Evolutionary conservation across 1,139 yeast genomes (phyloP), one percentile per base, ranked within the genome.

Genomic region (Meyerozyma carpophila): DNA sequence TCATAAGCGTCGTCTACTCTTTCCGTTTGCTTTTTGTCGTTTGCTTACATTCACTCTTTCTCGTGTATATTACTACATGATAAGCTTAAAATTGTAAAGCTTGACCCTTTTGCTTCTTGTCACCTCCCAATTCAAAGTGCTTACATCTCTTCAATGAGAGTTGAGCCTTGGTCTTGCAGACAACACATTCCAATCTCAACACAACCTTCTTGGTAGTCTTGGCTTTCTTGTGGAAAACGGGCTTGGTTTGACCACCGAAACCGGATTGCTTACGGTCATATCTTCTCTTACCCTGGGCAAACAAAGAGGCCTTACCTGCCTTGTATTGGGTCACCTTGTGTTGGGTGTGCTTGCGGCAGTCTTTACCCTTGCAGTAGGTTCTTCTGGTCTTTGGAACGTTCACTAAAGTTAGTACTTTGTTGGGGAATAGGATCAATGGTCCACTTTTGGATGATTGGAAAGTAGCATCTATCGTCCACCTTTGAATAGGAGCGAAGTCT

Each of bases 211-310:
- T 93, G 84, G 99, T 93, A 64, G 98, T 93, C 91, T 93, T 93
- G 66, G 99, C 99, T 79, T 93, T 94, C 87, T 93, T 93, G 89
- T 90, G 98, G 97, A 93, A 93, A 79, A 94, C 88, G 73, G 87
- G 98, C 84, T 90, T 93, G 80, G 98, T 93, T 82, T 93, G 99
- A 88, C 99, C 99, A 88, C 99, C 99, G 80, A 83, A 93, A 89
- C 99, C 99, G 70, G 88, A 75, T 82, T 93, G 98, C 81, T 93
- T 93, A 79, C 99, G 95, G 94, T 94, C 98, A 82, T 93, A 93
- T 83, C 99, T 91, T 84, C 99, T 89, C 91, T 94, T 94, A 85
- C 99, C 99, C 82, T 93, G 98, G 64, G 98, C 97, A 73, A 83
- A 90, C 69, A 91, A 84, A 60, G 98, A 91, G 73, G 98, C 98